Conservation (phyloP, 2,329 filamentous ascomycete genomes). For the Cadophora sp. region DNA sequence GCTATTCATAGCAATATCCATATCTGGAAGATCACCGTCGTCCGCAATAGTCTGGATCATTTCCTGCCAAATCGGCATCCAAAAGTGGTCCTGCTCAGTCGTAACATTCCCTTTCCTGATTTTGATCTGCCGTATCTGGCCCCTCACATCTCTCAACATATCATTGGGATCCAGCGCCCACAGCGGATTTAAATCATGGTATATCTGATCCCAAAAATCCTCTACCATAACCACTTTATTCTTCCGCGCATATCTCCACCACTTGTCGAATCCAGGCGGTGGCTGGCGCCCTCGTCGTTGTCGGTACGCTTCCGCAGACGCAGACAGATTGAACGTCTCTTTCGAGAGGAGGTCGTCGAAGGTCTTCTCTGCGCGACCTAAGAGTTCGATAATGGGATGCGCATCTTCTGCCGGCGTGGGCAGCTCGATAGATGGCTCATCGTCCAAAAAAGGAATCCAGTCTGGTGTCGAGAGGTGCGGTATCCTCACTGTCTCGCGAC, state of each 20-base stretch:
- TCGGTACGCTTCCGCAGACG: slow-evolving; percentile 59
- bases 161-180: slow-evolving; percentile 54
- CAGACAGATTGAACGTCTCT: slow-evolving; percentile 49
- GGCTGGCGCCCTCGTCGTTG: slow-evolving; percentile 62
- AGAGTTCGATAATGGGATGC: slow-evolving; percentile 54
- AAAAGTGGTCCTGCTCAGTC: slow-evolving; percentile 48
- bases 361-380: slow-evolving; percentile 47
- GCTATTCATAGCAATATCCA: slow-evolving; percentile 70
- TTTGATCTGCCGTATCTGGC: slow-evolving; percentile 64
- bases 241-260: slow-evolving; percentile 61
- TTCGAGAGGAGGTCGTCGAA: slow-evolving; percentile 49
- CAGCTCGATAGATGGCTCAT: slow-evolving; percentile 3
- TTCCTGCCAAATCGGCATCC: slow-evolving; percentile 48
- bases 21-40: slow-evolving; percentile 59
- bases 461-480: slow-evolving; percentile 1
- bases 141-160: slow-evolving; percentile 55
- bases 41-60: slow-evolving; percentile 50
- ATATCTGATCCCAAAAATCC: slow-evolving; percentile 63
- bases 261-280: slow-evolving; percentile 65
- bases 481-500: slow-evolving; percentile 11
- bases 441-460: not conserved
- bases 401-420: slow-evolving; percentile 17
- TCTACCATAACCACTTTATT: slow-evolving; percentile 61
- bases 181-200: slow-evolving; percentile 56
- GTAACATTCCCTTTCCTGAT: slow-evolving; percentile 59